Evolutionary conservation across 2,329 filamentous ascomycete genomes (phyloP).

Genomic region (Penicillium brevicompactum): DNA sequence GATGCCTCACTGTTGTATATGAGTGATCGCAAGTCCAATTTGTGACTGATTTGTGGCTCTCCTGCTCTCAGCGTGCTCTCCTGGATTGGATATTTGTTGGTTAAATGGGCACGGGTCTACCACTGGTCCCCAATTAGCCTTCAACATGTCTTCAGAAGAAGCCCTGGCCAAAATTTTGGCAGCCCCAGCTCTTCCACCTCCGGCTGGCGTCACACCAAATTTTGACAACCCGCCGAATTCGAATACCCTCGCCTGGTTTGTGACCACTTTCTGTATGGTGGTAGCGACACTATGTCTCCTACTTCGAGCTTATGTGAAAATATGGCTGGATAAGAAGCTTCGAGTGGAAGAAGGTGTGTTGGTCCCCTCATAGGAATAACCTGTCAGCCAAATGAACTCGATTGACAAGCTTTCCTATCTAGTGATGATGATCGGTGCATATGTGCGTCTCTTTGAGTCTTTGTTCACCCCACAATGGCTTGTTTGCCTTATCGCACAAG

Average conservation of each 20-base stretch:
- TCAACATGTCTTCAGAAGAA: slow-evolving; percentile 10
- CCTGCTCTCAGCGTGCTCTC: not conserved
- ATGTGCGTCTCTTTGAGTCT: slow-evolving; percentile 5
- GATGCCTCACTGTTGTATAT: not conserved
- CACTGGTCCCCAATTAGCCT: not conserved
- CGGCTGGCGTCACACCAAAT: slow-evolving; percentile 21
- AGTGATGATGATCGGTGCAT: slow-evolving; percentile 13
- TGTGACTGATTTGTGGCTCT: not conserved
- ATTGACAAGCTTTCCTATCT: not conserved
- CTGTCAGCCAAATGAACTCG: not conserved
- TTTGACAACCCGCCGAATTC: slow-evolving; percentile 24
- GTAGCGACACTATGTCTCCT: slow-evolving; percentile 19
- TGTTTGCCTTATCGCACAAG: not conserved
- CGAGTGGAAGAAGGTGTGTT: slow-evolving; percentile 23
- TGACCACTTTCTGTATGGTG: slow-evolving; percentile 22
- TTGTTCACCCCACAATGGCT: not conserved
- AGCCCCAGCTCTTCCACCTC: slow-evolving; percentile 21
- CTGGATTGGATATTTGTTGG: not conserved
- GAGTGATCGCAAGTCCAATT: not conserved
- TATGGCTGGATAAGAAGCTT: slow-evolving; percentile 21
- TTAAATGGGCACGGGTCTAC: not conserved
- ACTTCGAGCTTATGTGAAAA: slow-evolving; percentile 18
- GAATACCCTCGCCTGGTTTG: slow-evolving; percentile 22
- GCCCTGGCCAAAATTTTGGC: slow-evolving; percentile 7
- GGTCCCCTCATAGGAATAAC: too few relatives aligned